Conservation (phyloP, 352 stramenopile genomes). For the Pythium periplocum region DNA sequence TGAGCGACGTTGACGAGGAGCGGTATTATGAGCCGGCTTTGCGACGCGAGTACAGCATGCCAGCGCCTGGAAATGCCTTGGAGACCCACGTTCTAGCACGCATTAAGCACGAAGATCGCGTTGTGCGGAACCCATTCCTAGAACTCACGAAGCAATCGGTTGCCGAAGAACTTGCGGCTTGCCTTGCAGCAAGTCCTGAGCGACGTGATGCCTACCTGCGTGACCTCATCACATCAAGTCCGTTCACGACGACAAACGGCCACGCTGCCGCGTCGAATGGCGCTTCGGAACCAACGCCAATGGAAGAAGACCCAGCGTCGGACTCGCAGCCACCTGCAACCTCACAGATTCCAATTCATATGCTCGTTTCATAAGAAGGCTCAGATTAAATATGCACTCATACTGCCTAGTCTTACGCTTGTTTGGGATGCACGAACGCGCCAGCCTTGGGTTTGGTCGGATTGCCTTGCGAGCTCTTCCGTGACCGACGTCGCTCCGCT, state of each 20-base stretch:
- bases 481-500: slow-evolving; percentile 83
- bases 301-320: no score
- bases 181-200: slow-evolving; percentile 6
- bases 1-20: slow-evolving; percentile 4
- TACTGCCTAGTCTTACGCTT: slow-evolving; percentile 25
- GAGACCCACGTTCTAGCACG: slow-evolving; percentile 25
- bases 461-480: slow-evolving; percentile 67
- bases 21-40: slow-evolving; percentile 51
- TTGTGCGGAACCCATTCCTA: slow-evolving; percentile 19
- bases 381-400: no score
- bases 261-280: no score
- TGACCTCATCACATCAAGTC: slow-evolving; percentile 7
- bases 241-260: slow-evolving; percentile 10
- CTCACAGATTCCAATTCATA: no score
- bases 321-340: no score
- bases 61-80: slow-evolving; percentile 50
- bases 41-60: slow-evolving; percentile 61
- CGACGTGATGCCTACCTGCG: slow-evolving; percentile 10
- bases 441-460: slow-evolving; percentile 26
- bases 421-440: slow-evolving; percentile 59
- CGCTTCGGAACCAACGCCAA: no score
- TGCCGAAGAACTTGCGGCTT: slow-evolving; percentile 11
- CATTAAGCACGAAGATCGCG: slow-evolving; percentile 9
- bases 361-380: no score
- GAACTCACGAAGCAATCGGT: slow-evolving; percentile 10